Percentiles rank a stretch among this genome's conserved stretches.
Conservation (phyloP, 805 yeast species). For the Wickerhamiella occidentalis region DNA sequence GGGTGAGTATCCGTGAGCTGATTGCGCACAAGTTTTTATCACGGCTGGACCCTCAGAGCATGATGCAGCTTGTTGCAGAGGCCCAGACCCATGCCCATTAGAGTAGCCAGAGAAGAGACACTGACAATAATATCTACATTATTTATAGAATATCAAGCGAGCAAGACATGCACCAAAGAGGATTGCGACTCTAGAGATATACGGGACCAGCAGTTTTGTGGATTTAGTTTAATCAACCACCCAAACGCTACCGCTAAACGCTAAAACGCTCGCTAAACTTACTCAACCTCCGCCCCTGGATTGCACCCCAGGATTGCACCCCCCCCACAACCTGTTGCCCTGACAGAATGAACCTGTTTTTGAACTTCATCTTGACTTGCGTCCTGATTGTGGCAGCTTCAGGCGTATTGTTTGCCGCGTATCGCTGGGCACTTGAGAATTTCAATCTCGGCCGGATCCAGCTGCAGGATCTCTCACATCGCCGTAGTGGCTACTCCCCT, state of each 20-base stretch:
- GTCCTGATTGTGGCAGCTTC: conserved; percentile 13
- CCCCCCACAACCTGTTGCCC: too few relatives aligned
- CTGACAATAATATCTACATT: too few relatives aligned
- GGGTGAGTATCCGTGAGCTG: conserved; percentile 78
- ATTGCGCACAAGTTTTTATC: conserved; percentile 50
- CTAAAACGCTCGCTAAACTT: too few relatives aligned
- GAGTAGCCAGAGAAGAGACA: too few relatives aligned
- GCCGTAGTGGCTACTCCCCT: conserved; percentile 12
- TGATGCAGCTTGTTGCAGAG: not conserved
- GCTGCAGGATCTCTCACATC: conserved; percentile 16
- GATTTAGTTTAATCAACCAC: too few relatives aligned
- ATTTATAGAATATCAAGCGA: too few relatives aligned
- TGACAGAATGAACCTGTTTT: conserved; percentile 8
- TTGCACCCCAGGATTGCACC: not conserved
- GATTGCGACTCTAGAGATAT: too few relatives aligned
- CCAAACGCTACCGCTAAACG: too few relatives aligned
- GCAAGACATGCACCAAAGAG: too few relatives aligned
- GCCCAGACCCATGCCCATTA: too few relatives aligned
- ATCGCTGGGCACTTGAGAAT: conserved; percentile 21
- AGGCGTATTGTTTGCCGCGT: conserved; percentile 15
- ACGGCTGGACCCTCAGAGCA: not conserved
- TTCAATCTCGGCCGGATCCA: conserved; percentile 21
- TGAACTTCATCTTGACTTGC: conserved; percentile 13
- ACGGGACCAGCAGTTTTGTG: too few relatives aligned
- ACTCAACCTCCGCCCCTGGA: not conserved